phyloP scores from a whole-genome alignment of 768 basidiomycete species.

The Russula emetica region DNA sequence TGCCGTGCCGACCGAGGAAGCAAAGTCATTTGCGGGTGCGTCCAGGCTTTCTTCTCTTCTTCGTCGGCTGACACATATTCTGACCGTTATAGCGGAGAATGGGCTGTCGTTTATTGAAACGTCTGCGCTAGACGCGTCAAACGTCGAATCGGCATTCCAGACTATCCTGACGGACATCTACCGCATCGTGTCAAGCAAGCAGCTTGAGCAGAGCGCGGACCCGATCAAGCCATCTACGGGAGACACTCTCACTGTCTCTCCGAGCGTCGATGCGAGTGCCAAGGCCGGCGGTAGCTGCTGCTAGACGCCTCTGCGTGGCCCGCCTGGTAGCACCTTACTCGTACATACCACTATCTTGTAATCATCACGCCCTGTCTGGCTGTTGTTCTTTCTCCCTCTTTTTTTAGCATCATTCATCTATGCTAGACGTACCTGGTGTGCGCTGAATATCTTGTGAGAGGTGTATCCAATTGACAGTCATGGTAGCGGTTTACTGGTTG shows the following conservation, averaged over 20 bases:
- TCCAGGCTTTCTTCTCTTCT: conserved; percentile 24
- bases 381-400: conserved; percentile 4
- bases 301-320: conserved; percentile 33
- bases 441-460: conserved; percentile 4
- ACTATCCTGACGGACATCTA: conserved; percentile 96
- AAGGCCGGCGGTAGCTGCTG: conserved; percentile 63
- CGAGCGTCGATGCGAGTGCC: conserved; percentile 60
- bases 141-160: conserved; percentile 97
- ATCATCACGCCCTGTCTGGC: conserved; percentile 18
- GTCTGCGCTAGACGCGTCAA: conserved; percentile 98
- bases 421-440: conserved; percentile 13
- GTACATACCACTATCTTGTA: conserved; percentile 27
- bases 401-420: conserved; percentile 8
- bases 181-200: conserved; percentile 93
- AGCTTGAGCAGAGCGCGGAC: conserved; percentile 79
- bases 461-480: neutral
- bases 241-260: conserved; percentile 80
- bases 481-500: neutral
- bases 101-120: conserved; percentile 96
- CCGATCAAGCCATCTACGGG: conserved; percentile 75
- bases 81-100: conserved; percentile 60
- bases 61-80: neutral
- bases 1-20: conserved; percentile 96
- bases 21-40: conserved; percentile 83
- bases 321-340: conserved; percentile 7